Evolutionary conservation across 805 yeast species (phyloP).

Genomic region (Wickerhamomyces subpelliculosus): DNA sequence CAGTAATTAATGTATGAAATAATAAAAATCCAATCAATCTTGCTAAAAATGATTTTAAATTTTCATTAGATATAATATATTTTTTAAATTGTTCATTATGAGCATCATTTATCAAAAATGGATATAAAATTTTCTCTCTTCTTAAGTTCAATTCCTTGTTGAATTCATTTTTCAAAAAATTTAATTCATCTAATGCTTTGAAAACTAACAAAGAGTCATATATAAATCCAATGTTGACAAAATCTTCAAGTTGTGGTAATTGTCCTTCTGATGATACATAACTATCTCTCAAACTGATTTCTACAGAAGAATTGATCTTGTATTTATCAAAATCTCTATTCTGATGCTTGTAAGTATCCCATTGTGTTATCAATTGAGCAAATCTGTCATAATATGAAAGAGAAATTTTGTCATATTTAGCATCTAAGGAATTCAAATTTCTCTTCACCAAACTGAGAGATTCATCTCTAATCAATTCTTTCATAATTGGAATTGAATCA

Average conservation of each 20-base stretch:
- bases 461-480: slow-evolving; percentile 66
- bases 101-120: slow-evolving; percentile 42
- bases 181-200: slow-evolving; percentile 59
- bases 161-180: slow-evolving; percentile 54
- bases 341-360: slow-evolving; percentile 44
- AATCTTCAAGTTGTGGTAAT: slow-evolving; percentile 25
- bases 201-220: slow-evolving; percentile 82
- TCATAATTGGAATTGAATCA: slow-evolving; percentile 70
- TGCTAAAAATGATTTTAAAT: slow-evolving; percentile 48
- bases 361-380: slow-evolving; percentile 46
- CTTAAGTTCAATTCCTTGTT: slow-evolving; percentile 66
- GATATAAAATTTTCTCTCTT: slow-evolving; percentile 64
- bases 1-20: slow-evolving; percentile 64
- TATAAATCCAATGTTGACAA: slow-evolving; percentile 61
- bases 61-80: slow-evolving; percentile 29
- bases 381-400: slow-evolving; percentile 47
- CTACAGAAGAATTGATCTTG: slow-evolving; percentile 83
- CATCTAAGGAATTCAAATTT: slow-evolving; percentile 51
- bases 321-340: slow-evolving; percentile 43
- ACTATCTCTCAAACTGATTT: slow-evolving; percentile 63
- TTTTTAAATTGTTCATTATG: slow-evolving; percentile 23
- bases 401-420: slow-evolving; percentile 44
- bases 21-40: slow-evolving; percentile 72
- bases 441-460: slow-evolving; percentile 58
- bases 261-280: slow-evolving; percentile 37